Evolutionary conservation across 2,329 filamentous ascomycete species (phyloP).

Genomic region (Thelonectria olida): DNA sequence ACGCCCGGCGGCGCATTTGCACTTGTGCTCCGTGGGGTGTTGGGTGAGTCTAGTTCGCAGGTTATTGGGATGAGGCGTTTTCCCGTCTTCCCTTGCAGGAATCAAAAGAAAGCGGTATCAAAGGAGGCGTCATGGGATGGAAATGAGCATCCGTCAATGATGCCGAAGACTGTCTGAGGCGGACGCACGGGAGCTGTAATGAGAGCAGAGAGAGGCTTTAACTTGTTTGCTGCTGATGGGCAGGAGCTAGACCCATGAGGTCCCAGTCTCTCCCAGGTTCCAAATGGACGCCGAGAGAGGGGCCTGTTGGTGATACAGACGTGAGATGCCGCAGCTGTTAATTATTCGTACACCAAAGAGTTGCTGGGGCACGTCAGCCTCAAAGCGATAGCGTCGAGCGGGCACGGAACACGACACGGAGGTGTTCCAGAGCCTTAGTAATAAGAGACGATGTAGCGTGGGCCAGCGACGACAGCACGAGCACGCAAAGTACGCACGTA

Average conservation of each 20-base stretch:
- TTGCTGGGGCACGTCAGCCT: conserved; percentile 19
- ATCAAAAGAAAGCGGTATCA: conserved; percentile 27
- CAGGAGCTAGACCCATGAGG: conserved; percentile 27
- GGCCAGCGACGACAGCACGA: not conserved
- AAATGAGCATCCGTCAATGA: conserved; percentile 32
- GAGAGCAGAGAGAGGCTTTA: conserved; percentile 31
- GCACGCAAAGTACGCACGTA: conserved; percentile 4
- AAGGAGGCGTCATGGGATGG: conserved; percentile 31
- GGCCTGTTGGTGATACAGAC: conserved; percentile 30
- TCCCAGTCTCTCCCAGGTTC: not conserved
- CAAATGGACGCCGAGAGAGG: conserved; percentile 3
- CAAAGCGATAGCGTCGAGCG: conserved; percentile 21
- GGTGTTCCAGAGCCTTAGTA: not conserved
- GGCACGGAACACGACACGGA: conserved; percentile 26
- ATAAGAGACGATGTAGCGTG: conserved; percentile 16
- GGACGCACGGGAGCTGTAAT: conserved; percentile 24
- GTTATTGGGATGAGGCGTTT: conserved; percentile 28
- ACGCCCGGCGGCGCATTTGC: too few species aligned
- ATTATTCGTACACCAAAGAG: conserved; percentile 23
- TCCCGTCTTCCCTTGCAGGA: conserved; percentile 36
- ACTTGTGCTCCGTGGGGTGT: conserved; percentile 24
- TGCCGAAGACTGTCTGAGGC: conserved; percentile 23
- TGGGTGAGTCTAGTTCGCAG: conserved; percentile 14
- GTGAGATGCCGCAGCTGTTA: conserved; percentile 23
- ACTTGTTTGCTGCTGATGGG: conserved; percentile 4